Percentiles rank a stretch among this genome's conserved stretches.
Evolutionary conservation across 768 basidiomycete genomes (phyloP).

Genomic region (Russula olivacea): DNA sequence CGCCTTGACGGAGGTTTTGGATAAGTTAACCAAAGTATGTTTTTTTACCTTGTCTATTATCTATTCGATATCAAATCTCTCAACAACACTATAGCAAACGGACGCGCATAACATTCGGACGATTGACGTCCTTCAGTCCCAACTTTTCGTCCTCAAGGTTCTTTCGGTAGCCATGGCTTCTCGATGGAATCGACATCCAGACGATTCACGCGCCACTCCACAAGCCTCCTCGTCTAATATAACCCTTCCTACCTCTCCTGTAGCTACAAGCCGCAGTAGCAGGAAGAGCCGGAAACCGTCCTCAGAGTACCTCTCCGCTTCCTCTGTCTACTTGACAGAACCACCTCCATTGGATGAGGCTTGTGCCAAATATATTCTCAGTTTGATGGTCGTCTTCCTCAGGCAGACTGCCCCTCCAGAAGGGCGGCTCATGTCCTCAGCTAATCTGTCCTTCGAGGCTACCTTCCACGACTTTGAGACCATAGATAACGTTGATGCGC

Average conservation of each 20-base stretch:
- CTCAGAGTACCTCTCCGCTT: slow-evolving; percentile 40
- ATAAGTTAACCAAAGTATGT: slow-evolving; percentile 68
- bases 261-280: slow-evolving; percentile 27
- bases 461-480: slow-evolving; percentile 69
- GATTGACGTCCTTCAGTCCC: slow-evolving; percentile 77
- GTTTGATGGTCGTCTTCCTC: slow-evolving; percentile 77
- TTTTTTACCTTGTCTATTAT: slow-evolving; percentile 4
- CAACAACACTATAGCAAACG: slow-evolving; percentile 40
- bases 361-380: slow-evolving; percentile 74
- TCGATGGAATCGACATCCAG: slow-evolving; percentile 54
- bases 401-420: slow-evolving; percentile 61
- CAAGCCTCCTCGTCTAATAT: slow-evolving; percentile 40
- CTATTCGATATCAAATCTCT: background rate
- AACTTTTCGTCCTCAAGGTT: slow-evolving; percentile 80
- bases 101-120: slow-evolving; percentile 47
- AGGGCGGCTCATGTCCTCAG: slow-evolving; percentile 50
- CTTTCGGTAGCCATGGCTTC: slow-evolving; percentile 71
- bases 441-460: slow-evolving; percentile 54
- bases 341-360: slow-evolving; percentile 72
- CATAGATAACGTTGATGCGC: slow-evolving; percentile 36
- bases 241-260: slow-evolving; percentile 32
- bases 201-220: slow-evolving; percentile 39
- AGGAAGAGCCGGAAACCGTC: slow-evolving; percentile 37
- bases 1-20: slow-evolving; percentile 70
- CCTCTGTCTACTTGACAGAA: slow-evolving; percentile 49